Percentiles rank a stretch among this genome's conserved stretches.
These are phyloP conservation scores for Epicoccum nigrum DNA, from an alignment of 2,329 filamentous ascomycete genomes.

Conservation along the genomic window DNA sequence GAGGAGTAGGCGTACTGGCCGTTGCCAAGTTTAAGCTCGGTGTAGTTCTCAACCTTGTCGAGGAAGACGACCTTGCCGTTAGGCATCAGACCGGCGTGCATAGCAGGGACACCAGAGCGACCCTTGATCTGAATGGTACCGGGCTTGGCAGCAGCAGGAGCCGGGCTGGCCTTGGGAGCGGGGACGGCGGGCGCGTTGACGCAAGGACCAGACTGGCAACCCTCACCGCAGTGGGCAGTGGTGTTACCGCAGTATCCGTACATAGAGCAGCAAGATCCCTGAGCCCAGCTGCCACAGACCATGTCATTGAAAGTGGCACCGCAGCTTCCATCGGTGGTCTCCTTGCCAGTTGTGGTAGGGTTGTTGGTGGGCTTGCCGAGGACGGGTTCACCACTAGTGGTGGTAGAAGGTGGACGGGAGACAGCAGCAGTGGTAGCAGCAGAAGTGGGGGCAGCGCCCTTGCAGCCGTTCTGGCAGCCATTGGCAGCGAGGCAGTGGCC, in stretches of 20 bases:
- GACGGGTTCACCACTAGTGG: conserved; percentile 46
- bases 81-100: conserved; percentile 66
- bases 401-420: conserved; percentile 40
- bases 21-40: conserved; percentile 60
- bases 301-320: conserved; percentile 57
- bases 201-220: conserved; percentile 62
- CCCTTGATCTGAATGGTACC: conserved; percentile 59
- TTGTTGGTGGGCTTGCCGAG: conserved; percentile 40
- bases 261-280: conserved; percentile 62
- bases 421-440: conserved; percentile 17
- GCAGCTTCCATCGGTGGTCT: conserved; percentile 61
- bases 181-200: conserved; percentile 48
- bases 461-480: conserved; percentile 51
- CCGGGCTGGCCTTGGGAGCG: conserved; percentile 53
- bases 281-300: conserved; percentile 59
- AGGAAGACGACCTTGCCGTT: conserved; percentile 66
- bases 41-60: conserved; percentile 69
- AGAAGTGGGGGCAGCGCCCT: conserved; percentile 20
- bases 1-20: conserved; percentile 65
- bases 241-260: conserved; percentile 62
- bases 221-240: conserved; percentile 60
- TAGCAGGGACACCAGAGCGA: conserved; percentile 65
- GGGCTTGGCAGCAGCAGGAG: conserved; percentile 53
- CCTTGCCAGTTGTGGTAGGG: conserved; percentile 25
- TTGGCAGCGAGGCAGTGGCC: conserved; percentile 46